phyloP scores from a whole-genome alignment of 176 grass and related monocot species.

The Eleusine indica region DNA sequence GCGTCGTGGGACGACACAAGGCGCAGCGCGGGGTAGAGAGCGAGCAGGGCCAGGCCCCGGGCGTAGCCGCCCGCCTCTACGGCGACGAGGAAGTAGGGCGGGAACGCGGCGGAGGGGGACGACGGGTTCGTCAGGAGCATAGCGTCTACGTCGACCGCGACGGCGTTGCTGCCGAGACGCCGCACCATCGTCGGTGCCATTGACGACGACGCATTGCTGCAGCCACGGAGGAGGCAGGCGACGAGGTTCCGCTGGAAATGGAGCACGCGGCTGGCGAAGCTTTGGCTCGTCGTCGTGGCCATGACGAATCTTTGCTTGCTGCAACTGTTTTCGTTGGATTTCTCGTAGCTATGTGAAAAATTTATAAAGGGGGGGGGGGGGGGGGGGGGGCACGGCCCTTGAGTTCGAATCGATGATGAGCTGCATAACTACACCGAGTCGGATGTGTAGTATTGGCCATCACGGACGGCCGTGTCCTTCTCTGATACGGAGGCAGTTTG shows the following conservation, averaged over 20 bases:
- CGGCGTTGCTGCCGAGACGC: background rate
- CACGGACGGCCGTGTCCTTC: no score
- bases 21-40: conserved; percentile 41
- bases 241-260: background rate
- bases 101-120: conserved; percentile 18
- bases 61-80: conserved; percentile 45
- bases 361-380: no score
- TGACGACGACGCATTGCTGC: background rate
- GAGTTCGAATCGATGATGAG: no score
- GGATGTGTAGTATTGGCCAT: no score
- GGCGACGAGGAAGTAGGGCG: conserved; percentile 38
- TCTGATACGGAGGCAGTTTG: no score
- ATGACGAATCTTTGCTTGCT: no score
- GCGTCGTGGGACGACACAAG: background rate
- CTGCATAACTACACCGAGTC: no score
- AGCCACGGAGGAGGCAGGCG: background rate
- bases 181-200: background rate
- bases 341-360: no score
- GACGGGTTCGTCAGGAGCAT: conserved; percentile 19
- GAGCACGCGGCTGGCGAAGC: background rate
- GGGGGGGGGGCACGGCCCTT: no score
- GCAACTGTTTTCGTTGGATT: no score
- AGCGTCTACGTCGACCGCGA: conserved; percentile 37
- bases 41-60: conserved; percentile 40
- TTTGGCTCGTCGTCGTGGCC: background rate